phyloP scores from a whole-genome alignment of 1,284 basidiomycete genomes.

The Cutaneotrichosporon cyanovorans region DNA sequence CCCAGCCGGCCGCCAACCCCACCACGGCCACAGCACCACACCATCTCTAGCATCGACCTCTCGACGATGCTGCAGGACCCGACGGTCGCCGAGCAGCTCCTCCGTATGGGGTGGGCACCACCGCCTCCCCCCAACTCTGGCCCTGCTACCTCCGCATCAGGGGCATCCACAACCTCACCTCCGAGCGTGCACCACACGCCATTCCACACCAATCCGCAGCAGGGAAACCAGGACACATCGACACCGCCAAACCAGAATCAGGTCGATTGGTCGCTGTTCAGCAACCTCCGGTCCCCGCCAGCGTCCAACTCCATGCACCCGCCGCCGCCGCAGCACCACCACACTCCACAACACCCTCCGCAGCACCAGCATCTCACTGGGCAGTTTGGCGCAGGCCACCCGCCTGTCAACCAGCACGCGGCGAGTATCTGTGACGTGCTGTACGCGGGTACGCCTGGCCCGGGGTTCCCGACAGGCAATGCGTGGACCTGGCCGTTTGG shows the following conservation, averaged over 20 bases:
- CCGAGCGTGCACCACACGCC: no score
- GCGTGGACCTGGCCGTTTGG: slow-evolving; percentile 11
- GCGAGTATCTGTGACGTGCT: slow-evolving; percentile 9
- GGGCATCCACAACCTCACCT: no score
- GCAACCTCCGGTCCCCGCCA: not conserved
- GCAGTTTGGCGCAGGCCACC: no score
- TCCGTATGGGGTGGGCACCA: slow-evolving; percentile 17
- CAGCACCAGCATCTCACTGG: no score
- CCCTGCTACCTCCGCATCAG: no score
- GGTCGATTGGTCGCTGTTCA: slow-evolving; percentile 1
- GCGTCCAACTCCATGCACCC: no score
- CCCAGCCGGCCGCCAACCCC: not conserved
- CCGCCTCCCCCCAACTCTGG: not conserved
- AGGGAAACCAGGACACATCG: no score
- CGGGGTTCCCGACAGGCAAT: slow-evolving; percentile 1
- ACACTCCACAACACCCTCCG: no score
- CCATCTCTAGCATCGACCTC: slow-evolving; percentile 3
- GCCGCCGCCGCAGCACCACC: not conserved
- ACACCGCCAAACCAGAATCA: no score
- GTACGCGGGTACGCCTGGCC: slow-evolving; percentile 4
- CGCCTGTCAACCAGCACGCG: no score
- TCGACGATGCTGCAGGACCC: slow-evolving; percentile 15
- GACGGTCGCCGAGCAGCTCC: slow-evolving; percentile 12
- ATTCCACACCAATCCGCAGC: no score
- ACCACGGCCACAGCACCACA: not conserved